phyloP scores from a whole-genome alignment of 148 eudicot species.

The Nyssa sinensis region DNA sequence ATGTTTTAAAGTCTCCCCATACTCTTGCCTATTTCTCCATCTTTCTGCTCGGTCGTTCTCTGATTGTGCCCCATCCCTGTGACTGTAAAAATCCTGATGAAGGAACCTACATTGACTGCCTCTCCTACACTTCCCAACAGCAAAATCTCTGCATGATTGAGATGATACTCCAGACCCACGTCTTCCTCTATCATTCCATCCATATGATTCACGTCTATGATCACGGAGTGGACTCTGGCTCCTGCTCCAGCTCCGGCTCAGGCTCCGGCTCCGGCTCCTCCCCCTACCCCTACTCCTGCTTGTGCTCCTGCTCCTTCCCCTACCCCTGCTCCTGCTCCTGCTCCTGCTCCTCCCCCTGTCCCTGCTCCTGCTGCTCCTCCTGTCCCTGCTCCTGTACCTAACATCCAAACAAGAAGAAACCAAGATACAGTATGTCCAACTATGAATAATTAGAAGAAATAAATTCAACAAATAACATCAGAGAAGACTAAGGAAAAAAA shows the following conservation, averaged over 20 bases:
- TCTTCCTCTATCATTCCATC: slow-evolving; percentile 42
- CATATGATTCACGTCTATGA: slow-evolving; percentile 40
- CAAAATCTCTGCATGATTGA: slow-evolving; percentile 56
- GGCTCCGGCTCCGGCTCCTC: slow-evolving; percentile 24
- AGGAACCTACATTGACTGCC: slow-evolving; percentile 59
- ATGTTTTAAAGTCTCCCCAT: slow-evolving; percentile 28
- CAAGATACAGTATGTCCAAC: neutral
- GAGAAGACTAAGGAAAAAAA: neutral
- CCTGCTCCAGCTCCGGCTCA: slow-evolving; percentile 32
- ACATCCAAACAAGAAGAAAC: neutral
- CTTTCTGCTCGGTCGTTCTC: slow-evolving; percentile 40
- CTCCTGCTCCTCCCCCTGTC: slow-evolving; percentile 2
- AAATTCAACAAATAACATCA: neutral
- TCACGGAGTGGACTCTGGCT: slow-evolving; percentile 48
- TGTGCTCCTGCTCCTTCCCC: slow-evolving; percentile 10
- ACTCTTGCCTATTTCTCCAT: slow-evolving; percentile 50
- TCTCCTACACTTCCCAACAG: slow-evolving; percentile 60
- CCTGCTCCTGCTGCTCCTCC: neutral
- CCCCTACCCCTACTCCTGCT: slow-evolving; percentile 16
- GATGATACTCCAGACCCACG: slow-evolving; percentile 36
- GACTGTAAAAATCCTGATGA: slow-evolving; percentile 43
- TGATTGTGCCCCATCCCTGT: slow-evolving; percentile 33
- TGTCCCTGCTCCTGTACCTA: slow-evolving; percentile 1
- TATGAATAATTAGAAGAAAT: neutral
- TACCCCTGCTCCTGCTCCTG: slow-evolving; percentile 12